Conservation (phyloP, 176 grass and related monocot species). For the Hyparrhenia diplandra region DNA sequence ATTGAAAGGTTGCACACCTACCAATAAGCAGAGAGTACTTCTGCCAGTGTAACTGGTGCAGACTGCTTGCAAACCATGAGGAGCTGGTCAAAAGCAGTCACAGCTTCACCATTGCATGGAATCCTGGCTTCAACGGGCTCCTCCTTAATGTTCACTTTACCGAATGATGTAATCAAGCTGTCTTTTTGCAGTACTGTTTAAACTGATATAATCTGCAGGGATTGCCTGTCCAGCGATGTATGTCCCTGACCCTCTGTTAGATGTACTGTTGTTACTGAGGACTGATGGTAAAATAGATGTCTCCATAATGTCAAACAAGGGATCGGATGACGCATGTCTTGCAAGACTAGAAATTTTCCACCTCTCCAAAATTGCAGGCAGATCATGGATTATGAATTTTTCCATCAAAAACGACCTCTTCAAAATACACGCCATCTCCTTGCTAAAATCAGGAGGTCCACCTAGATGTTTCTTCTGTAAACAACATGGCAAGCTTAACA, state of each 20-base stretch:
- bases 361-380: constrained; percentile 65
- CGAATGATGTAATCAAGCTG: constrained; percentile 36
- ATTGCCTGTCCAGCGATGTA: constrained; percentile 4
- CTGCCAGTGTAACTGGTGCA: constrained; percentile 47
- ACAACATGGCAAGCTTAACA: constrained; percentile 10
- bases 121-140: constrained; percentile 25
- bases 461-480: constrained; percentile 58
- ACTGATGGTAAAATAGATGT: too few species aligned
- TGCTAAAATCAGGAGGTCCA: constrained; percentile 47
- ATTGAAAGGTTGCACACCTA: constrained; percentile 35
- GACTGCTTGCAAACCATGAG: constrained; percentile 74
- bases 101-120: constrained; percentile 42
- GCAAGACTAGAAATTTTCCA: constrained; percentile 59
- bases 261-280: too few species aligned
- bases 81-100: constrained; percentile 68
- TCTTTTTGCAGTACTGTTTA: constrained; percentile 8
- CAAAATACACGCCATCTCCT: constrained; percentile 82
- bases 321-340: too few species aligned
- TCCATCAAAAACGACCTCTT: constrained; percentile 68
- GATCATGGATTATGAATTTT: constrained; percentile 41
- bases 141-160: constrained; percentile 62
- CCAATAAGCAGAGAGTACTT: constrained; percentile 78
- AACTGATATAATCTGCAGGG: constrained; percentile 28
- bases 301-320: too few species aligned
- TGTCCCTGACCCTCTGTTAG: constrained; percentile 3